These are phyloP conservation scores for Boletus speciosus DNA, from an alignment of 768 basidiomycete genomes.

Conservation along the genomic window DNA sequence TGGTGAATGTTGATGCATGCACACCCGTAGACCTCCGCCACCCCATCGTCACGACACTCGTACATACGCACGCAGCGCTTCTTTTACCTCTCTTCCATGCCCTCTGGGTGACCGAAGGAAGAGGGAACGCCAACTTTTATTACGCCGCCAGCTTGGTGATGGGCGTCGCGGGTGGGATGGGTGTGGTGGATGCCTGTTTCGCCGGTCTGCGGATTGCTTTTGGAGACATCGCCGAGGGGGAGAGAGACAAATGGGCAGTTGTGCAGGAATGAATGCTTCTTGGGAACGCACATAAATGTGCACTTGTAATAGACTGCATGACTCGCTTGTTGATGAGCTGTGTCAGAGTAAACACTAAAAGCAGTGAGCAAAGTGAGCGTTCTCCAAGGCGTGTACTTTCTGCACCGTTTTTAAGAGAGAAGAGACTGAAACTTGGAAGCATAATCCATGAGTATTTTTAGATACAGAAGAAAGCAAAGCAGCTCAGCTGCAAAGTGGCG, in stretches of 20 bases:
- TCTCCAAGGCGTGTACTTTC: too few relatives aligned
- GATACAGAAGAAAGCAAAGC: too few relatives aligned
- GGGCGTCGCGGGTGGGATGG: conserved; percentile 83
- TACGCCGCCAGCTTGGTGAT: conserved; percentile 95
- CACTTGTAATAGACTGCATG: background rate
- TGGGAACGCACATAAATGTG: background rate
- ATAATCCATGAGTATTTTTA: too few relatives aligned
- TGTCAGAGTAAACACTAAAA: background rate
- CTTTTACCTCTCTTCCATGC: conserved; percentile 90
- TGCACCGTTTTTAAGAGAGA: too few relatives aligned
- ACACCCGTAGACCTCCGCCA: conserved; percentile 68
- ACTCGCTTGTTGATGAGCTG: background rate
- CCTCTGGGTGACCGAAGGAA: conserved; percentile 87
- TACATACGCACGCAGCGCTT: conserved; percentile 80
- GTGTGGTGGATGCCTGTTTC: conserved; percentile 76
- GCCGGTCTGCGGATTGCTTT: conserved; percentile 78
- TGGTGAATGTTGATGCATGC: background rate
- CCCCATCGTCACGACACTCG: conserved; percentile 77
- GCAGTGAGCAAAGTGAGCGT: background rate
- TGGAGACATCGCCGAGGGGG: conserved; percentile 46
- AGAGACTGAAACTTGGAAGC: too few relatives aligned
- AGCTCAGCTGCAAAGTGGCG: too few relatives aligned
- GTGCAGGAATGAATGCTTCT: conserved; percentile 21
- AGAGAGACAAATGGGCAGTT: conserved; percentile 30
- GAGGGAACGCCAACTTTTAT: conserved; percentile 98